Evolutionary conservation across 2,329 filamentous ascomycete genomes (phyloP).

Genomic region (Ceratocystis smalleyi): DNA sequence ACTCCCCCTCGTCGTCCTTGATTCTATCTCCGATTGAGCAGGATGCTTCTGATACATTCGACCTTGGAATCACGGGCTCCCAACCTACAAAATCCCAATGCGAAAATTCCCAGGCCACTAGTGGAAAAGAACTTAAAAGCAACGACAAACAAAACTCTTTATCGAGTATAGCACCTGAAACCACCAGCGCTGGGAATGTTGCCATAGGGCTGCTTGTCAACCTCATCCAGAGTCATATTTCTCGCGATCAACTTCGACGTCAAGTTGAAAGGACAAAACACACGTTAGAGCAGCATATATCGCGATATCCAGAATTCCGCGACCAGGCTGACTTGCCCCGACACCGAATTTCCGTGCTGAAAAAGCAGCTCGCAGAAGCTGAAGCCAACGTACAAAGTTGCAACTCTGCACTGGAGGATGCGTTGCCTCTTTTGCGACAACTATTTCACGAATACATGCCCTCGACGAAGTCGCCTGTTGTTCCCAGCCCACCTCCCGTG

Average conservation of each 20-base stretch:
- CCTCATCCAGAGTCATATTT: background rate
- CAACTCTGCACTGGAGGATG: background rate
- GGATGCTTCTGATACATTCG: no score
- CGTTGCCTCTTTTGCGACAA: background rate
- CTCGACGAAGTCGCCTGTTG: background rate
- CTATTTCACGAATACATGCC: background rate
- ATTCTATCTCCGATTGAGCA: no score
- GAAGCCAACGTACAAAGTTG: background rate
- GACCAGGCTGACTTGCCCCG: slow-evolving; percentile 4
- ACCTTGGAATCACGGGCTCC: no score
- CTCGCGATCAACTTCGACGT: slow-evolving; percentile 1
- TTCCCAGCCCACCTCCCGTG: background rate
- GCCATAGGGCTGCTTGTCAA: background rate
- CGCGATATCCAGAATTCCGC: slow-evolving; percentile 6
- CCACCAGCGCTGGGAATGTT: background rate
- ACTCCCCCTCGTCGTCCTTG: no score
- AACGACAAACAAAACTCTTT: background rate
- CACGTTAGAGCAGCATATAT: slow-evolving; percentile 4
- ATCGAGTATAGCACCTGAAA: background rate
- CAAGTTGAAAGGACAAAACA: background rate
- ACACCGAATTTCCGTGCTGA: background rate
- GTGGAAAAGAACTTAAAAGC: no score
- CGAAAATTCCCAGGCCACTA: no score
- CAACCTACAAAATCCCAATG: no score
- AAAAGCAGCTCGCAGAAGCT: slow-evolving; percentile 1